Conservation (phyloP, 495 filamentous ascomycete genomes). For the Hypoxylon trugodes region DNA sequence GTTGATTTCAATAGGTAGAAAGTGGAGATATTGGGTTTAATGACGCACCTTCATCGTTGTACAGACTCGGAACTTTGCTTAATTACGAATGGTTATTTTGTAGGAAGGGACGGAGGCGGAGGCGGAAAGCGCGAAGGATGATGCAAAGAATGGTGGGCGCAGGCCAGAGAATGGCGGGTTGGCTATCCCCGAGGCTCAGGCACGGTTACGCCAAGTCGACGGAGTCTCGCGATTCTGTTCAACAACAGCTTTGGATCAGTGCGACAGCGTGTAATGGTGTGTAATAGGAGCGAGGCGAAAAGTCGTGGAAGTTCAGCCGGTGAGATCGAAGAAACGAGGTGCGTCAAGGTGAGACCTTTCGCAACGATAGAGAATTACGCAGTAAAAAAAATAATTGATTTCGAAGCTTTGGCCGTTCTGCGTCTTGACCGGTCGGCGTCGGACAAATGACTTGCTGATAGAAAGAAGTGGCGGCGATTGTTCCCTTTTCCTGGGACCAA, state of each 20-base stretch:
- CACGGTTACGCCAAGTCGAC: conserved; percentile 43
- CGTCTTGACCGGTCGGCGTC: conserved; percentile 13
- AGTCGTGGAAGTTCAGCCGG: conserved; percentile 25
- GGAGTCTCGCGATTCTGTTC: conserved; percentile 41
- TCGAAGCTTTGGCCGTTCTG: conserved; percentile 16
- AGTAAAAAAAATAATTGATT: conserved; percentile 16
- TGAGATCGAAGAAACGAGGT: conserved; percentile 25
- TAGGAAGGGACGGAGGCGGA: conserved; percentile 27
- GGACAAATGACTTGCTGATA: conserved; percentile 17
- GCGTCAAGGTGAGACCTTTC: conserved; percentile 44
- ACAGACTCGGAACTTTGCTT: conserved; percentile 39
- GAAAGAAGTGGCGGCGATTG: conserved; percentile 5
- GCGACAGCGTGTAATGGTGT: conserved; percentile 38
- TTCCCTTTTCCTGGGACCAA: conserved; percentile 12
- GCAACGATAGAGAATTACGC: conserved; percentile 20
- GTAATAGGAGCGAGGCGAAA: conserved; percentile 34
- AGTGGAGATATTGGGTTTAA: conserved; percentile 38
- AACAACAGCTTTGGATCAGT: conserved; percentile 44
- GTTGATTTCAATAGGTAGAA: conserved; percentile 32
- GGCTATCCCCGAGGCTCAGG: conserved; percentile 42
- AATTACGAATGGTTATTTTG: conserved; percentile 24
- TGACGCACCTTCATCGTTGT: conserved; percentile 61
- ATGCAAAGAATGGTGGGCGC: conserved; percentile 38
- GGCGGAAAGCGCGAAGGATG: conserved; percentile 15
- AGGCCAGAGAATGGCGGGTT: conserved; percentile 36